Conservation (phyloP, 2,329 filamentous ascomycete genomes). For the Cladosporium sp. region DNA sequence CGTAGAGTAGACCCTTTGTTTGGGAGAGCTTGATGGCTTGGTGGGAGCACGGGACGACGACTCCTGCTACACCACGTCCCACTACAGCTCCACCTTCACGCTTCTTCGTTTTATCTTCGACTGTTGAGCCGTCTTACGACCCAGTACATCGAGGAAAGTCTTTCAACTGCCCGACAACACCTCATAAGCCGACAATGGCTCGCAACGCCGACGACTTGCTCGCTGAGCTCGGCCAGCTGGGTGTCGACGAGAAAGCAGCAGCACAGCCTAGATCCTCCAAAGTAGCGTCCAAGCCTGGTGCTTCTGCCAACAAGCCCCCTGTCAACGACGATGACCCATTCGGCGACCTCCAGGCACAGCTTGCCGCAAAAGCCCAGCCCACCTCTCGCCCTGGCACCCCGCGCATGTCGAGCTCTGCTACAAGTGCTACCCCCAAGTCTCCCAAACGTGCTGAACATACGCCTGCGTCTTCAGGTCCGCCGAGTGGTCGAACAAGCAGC, state of each 20-base stretch:
- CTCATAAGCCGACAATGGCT: constrained; percentile 19
- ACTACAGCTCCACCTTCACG: background rate
- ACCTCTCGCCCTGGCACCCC: constrained; percentile 78
- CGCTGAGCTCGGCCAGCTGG: constrained; percentile 48
- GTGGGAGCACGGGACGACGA: background rate
- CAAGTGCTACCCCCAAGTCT: constrained; percentile 40
- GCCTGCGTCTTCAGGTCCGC: constrained; percentile 52
- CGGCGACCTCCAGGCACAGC: constrained; percentile 82
- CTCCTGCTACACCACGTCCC: background rate
- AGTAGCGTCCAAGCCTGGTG: constrained; percentile 52
- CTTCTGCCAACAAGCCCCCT: constrained; percentile 36
- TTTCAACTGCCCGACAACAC: background rate
- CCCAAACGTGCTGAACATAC: constrained; percentile 47
- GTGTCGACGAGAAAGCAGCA: constrained; percentile 34
- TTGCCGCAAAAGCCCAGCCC: constrained; percentile 62
- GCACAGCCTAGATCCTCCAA: constrained; percentile 46
- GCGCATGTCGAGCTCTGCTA: constrained; percentile 55
- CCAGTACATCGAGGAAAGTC: background rate
- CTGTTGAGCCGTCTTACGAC: background rate
- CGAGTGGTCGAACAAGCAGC: constrained; percentile 53
- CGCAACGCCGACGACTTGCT: constrained; percentile 42
- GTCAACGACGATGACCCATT: constrained; percentile 55
- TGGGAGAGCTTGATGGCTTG: background rate
- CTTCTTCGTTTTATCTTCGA: background rate
- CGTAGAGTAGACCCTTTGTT: background rate